Base-by-base conservation (phyloP, 2,329 filamentous ascomycete genomes). In the Botrytis hyacinthi region DNA sequence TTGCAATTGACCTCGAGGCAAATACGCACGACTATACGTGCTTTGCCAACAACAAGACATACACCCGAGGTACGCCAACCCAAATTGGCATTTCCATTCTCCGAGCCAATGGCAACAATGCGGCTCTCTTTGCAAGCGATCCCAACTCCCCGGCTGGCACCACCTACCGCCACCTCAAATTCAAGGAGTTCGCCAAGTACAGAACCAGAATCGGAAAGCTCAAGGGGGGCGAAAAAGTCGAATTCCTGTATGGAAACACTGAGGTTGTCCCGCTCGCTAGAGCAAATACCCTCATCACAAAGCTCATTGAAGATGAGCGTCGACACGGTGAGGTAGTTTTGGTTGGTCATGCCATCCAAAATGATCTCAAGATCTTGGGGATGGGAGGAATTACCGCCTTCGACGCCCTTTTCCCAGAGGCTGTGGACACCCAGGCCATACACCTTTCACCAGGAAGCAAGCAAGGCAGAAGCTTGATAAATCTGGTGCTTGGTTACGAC, bases 1-100 rank as follows among this genome's bases (percentile, higher is more conserved):
- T 72, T 1, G 22, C 71, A 2, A 44, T 72, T 12, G 71, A 72
- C 12, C 20, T 72, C 10, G 71, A 72, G n/a, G 62, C 62, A 2
- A 72, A 65, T 4, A 69, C 63, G 6, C 29, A 61, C 14, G 9
- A 20, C 0, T 69, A 20, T 7, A 29, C 51, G 10, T 42, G n/a
- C 3, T 57, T 16, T 18, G 20, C 29, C 0, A 46, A 29, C 2
- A 44, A 44, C 4, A 9, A 29, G 3, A 22, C 12, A 0, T 48
- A 35, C 5, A 26, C 65, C 1, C 32, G 66, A 3, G n/a, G 35
- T 3, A 72, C 42, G 16, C 51, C 62, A 7, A 72, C 71, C 14
- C 63, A 72, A 20, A 59, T 72, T 3, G 71, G 71, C 10, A 60
- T 72, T 0, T 46, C 40, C 2, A 40, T 60, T 12, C 40, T 72